These are phyloP conservation scores for Fistulina hepatica DNA, from an alignment of 1,284 basidiomycete species.

Conservation along the genomic window DNA sequence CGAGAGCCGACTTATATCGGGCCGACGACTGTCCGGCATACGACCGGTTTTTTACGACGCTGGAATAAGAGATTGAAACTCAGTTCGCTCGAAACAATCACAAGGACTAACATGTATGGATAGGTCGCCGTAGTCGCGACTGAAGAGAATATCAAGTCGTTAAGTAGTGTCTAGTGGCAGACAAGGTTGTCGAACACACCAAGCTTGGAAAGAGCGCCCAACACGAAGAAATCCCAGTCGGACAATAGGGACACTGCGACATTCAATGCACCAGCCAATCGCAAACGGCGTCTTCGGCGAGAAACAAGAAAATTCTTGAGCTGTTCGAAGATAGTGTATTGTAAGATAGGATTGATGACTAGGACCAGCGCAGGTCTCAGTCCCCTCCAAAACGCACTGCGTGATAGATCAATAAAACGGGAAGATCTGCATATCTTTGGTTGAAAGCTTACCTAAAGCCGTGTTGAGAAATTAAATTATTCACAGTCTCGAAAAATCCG, in stretches of 20 bases:
- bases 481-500: conserved; percentile 58
- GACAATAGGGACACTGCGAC: conserved; percentile 47
- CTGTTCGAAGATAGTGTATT: conserved; percentile 79
- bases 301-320: conserved; percentile 71
- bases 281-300: conserved; percentile 40
- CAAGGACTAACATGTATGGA: conserved; percentile 57
- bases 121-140: conserved; percentile 69
- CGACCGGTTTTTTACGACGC: conserved; percentile 74
- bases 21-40: conserved; percentile 63
- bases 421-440: background rate
- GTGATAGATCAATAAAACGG: conserved; percentile 2
- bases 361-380: conserved; percentile 89
- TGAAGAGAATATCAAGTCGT: conserved; percentile 23
- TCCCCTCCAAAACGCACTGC: conserved; percentile 84
- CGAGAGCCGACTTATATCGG: conserved; percentile 60
- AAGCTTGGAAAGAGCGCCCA: conserved; percentile 82
- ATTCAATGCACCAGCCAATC: conserved; percentile 28
- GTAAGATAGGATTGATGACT: conserved; percentile 91
- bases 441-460: conserved; percentile 38
- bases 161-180: background rate
- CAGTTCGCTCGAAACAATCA: background rate
- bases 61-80: conserved; percentile 20
- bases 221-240: conserved; percentile 83
- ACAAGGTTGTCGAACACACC: conserved; percentile 32
- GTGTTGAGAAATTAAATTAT: conserved; percentile 67